phyloP scores from a whole-genome alignment of 331 rosid species.

The Quercus lobata region DNA sequence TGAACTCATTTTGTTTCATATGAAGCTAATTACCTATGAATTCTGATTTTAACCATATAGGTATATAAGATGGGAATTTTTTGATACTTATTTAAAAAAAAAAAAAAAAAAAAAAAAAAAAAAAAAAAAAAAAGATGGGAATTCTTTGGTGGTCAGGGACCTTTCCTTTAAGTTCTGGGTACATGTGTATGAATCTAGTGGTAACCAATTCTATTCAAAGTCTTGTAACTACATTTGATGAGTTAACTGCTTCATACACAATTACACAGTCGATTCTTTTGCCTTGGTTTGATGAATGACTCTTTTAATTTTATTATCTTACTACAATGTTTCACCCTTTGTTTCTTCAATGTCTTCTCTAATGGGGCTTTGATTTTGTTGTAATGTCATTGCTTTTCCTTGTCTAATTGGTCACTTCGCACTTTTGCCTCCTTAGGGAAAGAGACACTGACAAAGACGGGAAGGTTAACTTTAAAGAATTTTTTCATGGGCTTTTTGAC shows the following conservation, averaged over 20 bases:
- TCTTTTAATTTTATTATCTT: neutral
- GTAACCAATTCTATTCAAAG: neutral
- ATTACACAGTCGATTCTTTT: neutral
- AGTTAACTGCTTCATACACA: neutral
- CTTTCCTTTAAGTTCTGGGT: neutral
- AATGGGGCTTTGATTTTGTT: neutral
- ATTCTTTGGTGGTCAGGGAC: neutral
- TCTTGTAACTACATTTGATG: neutral
- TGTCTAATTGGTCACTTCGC: slow-evolving; percentile 25
- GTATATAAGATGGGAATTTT: neutral
- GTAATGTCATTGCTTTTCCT: slow-evolving; percentile 4
- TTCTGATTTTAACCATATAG: neutral
- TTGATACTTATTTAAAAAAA: neutral
- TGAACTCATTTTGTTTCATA: neutral
- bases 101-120: too few relatives aligned
- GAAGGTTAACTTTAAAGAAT: slow-evolving; percentile 85
- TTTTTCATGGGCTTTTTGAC: slow-evolving; percentile 97
- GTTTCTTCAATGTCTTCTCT: neutral
- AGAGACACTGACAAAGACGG: slow-evolving; percentile 90
- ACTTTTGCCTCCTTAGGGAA: slow-evolving; percentile 50
- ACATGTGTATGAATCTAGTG: neutral
- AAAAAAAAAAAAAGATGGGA: neutral
- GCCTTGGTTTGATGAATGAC: neutral
- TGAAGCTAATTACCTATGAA: neutral
- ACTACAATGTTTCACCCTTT: neutral